Conservation (phyloP, 257 asterid species). For the Lantana camara region DNA sequence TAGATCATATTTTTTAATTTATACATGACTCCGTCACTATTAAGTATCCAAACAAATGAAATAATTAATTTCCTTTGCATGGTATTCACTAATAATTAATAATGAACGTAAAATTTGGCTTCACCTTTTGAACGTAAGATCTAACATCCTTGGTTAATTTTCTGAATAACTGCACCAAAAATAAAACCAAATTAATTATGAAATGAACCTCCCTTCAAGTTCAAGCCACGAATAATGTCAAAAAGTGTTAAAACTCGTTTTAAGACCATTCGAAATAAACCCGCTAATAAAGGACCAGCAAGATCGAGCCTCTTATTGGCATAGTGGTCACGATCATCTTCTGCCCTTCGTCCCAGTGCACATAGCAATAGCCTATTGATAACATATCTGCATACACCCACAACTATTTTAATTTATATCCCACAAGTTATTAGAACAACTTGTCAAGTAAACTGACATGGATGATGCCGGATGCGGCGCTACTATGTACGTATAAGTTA, state of each 20-base stretch:
- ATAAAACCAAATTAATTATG: neutral
- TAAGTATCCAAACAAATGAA: no score
- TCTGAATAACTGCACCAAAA: slow-evolving; percentile 63
- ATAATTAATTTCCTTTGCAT: no score
- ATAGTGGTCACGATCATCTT: slow-evolving; percentile 85
- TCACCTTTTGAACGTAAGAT: slow-evolving; percentile 81
- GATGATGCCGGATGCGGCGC: no score
- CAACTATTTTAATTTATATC: slow-evolving; percentile 11
- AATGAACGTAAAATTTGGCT: slow-evolving; percentile 6
- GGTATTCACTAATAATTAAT: no score
- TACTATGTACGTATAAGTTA: no score
- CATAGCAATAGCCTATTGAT: slow-evolving; percentile 72
- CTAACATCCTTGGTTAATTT: slow-evolving; percentile 82
- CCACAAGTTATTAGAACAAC: no score
- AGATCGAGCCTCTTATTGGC: slow-evolving; percentile 90
- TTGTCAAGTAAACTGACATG: no score
- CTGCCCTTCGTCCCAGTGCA: slow-evolving; percentile 80
- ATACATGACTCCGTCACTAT: no score
- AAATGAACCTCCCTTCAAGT: slow-evolving; percentile 9
- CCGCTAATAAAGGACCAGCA: slow-evolving; percentile 86
- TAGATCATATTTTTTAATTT: no score
- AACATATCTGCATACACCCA: slow-evolving; percentile 55
- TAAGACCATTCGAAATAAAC: slow-evolving; percentile 66
- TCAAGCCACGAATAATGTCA: no score
- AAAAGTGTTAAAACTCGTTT: no score